Evolutionary conservation across 2,329 filamentous ascomycete genomes (phyloP), one percentile per base, ranked within the genome.

Genomic region (Xylariales sp.): DNA sequence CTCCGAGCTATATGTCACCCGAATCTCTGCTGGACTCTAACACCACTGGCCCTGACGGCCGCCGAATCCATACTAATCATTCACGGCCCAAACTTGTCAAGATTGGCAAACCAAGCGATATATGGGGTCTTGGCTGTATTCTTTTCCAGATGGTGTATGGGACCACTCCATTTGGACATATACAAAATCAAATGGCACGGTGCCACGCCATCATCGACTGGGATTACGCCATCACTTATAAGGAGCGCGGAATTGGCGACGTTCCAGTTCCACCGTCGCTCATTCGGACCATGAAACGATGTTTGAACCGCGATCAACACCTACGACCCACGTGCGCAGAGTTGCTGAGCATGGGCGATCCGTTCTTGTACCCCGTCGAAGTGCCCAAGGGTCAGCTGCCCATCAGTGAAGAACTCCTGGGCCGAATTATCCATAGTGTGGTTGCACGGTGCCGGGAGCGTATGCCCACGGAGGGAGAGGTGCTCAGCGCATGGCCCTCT

Each of bases 131-230:
- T 12, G 93, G 93, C 14, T 98, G 93, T 57, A 97, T 98, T 44
- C 70, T 98, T 12, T 98, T 95, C 65, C 91, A 97, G 59, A 94
- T 98, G 86, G 87, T 91, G 1, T 98, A 98, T 57, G 93, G 93
- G n/a, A 76, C 84, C n/a, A 85, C 88, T 4, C 93, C 93, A 0
- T 98, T 98, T 55, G 89, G 84, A 12, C 90, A 97, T 57, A 94
- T 98, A 50, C 70, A 79, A 41, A 93, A 91, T 62, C 87, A 83
- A 54, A 87, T 95, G 67, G 81, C 86, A 25, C 82, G 88, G 16
- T 93, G 94, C 58, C 82, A 88, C 61, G 86, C 87, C 42, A 93
- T 94, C 55, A 86, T 89, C 49, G 87, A 91, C 60, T 86, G 80
- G 61, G 74, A 81, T 40, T 80, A 89, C 59, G 60, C 64, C 5